These are phyloP conservation scores for Balakata baccata DNA, from an alignment of 345 rosid genomes.

Conservation along the genomic window DNA sequence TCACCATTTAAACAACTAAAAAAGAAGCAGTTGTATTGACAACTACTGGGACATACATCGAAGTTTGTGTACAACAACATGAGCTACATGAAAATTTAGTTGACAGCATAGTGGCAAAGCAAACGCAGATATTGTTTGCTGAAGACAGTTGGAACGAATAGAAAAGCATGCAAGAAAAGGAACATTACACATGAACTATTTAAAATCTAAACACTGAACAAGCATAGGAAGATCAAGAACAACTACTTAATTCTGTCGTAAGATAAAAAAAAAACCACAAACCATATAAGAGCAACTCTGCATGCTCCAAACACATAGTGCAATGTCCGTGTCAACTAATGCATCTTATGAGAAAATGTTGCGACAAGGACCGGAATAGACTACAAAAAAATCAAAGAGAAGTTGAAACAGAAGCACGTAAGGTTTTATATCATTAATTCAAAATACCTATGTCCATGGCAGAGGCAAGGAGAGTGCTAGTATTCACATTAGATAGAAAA, in stretches of 20 bases:
- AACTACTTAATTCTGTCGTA: not conserved
- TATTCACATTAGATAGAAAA: not conserved
- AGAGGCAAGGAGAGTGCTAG: not conserved
- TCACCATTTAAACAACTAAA: not conserved
- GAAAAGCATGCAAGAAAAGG: not conserved
- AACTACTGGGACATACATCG: not conserved
- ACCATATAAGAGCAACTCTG: not conserved
- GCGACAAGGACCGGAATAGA: not conserved
- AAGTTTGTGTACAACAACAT: not conserved
- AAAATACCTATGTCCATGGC: not conserved
- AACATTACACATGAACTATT: not conserved
- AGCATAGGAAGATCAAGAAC: not conserved
- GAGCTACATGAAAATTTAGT: not conserved
- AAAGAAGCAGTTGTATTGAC: not conserved
- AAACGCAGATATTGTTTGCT: not conserved
- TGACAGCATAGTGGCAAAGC: not conserved
- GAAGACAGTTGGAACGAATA: too few species aligned
- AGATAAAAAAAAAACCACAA: too few species aligned
- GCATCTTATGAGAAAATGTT: not conserved
- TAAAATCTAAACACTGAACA: not conserved
- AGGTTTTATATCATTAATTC: too few species aligned
- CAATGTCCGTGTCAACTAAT: not conserved
- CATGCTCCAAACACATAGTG: not conserved
- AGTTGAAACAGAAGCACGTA: not conserved
- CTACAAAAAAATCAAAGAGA: not conserved